Evolutionary conservation across 192 early-diverging fungal species (phyloP), one percentile per base, ranked within the genome.

Genomic region (Coemansia sp.): DNA sequence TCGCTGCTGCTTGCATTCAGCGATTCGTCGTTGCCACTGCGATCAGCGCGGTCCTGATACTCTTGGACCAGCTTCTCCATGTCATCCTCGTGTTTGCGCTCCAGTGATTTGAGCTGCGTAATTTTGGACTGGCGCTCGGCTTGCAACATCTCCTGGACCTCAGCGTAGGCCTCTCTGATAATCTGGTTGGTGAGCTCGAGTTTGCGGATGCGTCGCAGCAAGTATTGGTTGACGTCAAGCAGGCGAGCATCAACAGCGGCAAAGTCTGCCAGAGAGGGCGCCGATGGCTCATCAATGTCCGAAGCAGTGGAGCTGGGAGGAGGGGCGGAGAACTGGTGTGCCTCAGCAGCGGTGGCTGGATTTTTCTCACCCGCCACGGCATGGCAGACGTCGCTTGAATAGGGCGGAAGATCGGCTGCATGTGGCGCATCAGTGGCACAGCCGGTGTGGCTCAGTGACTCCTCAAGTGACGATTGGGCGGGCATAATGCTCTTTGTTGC

Each of bases 181-280:
- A 83, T 75, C 65, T 78, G 81, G 63, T 83, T 83, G n/a, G 73
- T 75, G 50, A 83, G 67, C 76, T 83, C 80, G 8, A 83, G 80
- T 53, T 83, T 83, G 60, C 80, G 80, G 34, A 83, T 72, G 23
- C 80, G 72, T 37, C 80, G 76, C 67, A 75, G 53, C 39, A 83
- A 50, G 29, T 78, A 70, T 39, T 71, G 63, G 62, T 78, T 83
- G 29, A 64, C 63, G 12, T 64, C 70, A 32, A 66, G 45, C 36
- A 65, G 58, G 41, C 53, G 63, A 14, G 68, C 66, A 17, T 62
- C 27, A n/a, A 55, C 45, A 21, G 67, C 34, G 5, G 17, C 65
- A 44, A 36, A 45, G 42, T 73, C 74, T 7, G 23, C 67, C 19
- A 61, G 21, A 9, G 59, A 23, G 59, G 59, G 59, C 10, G 59